A percentile compares a stretch with the other conserved stretches of the same genome.
phyloP scores from a whole-genome alignment of 2,329 filamentous ascomycete species.

The Cercospora beticola region DNA sequence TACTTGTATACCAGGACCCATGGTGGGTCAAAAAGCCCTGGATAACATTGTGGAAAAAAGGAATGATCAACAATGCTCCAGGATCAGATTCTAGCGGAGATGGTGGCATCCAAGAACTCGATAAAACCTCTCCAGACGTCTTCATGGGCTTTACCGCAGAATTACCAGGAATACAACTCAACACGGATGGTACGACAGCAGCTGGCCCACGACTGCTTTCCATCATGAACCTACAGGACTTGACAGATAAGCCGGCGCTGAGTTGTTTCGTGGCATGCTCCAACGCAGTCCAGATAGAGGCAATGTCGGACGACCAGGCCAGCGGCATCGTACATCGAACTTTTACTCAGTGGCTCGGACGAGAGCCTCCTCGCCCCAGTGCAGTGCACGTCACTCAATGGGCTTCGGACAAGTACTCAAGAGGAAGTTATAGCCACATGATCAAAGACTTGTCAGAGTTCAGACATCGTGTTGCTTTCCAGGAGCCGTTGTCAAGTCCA shows the following conservation, averaged over 20 bases:
- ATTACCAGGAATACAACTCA: constrained; percentile 26
- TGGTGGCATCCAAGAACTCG: not conserved
- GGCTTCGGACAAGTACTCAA: constrained; percentile 24
- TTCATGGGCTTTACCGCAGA: constrained; percentile 28
- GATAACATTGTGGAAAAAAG: constrained; percentile 19
- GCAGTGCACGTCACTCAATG: constrained; percentile 30
- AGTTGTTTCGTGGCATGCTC: constrained; percentile 29
- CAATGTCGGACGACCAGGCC: constrained; percentile 23
- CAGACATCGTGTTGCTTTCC: constrained; percentile 25
- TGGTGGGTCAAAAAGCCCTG: constrained; percentile 31
- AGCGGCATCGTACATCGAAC: constrained; percentile 26
- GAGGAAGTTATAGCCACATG: constrained; percentile 32
- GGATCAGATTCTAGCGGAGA: not conserved
- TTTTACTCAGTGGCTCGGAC: constrained; percentile 26
- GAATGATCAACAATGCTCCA: constrained; percentile 15
- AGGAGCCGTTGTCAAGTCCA: constrained; percentile 15
- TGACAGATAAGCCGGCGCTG: constrained; percentile 27
- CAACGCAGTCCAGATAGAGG: constrained; percentile 26
- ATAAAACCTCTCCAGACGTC: constrained; percentile 17
- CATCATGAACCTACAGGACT: constrained; percentile 25
- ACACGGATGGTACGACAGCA: constrained; percentile 15
- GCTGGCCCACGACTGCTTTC: constrained; percentile 24
- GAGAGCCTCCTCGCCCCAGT: constrained; percentile 23
- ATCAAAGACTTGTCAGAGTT: constrained; percentile 25
- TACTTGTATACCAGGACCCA: constrained; percentile 25